Evolutionary conservation across 2,329 filamentous ascomycete species (phyloP).

Genomic region (Microsporum canis): DNA sequence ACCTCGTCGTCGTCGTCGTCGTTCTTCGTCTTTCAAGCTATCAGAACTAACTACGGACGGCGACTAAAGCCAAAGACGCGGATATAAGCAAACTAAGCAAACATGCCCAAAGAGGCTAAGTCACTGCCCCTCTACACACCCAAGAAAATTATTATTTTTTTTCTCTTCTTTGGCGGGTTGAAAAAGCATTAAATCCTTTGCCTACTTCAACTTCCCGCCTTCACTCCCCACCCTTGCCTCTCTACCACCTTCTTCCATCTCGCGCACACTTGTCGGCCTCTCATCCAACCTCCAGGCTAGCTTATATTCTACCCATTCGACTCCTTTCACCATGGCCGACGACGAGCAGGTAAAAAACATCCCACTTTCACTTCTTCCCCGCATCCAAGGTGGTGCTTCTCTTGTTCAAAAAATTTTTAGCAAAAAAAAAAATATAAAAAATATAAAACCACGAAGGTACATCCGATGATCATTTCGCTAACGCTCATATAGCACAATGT

Average conservation of each 20-base stretch:
- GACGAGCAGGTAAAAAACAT: slow-evolving; percentile 50
- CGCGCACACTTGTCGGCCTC: slow-evolving; percentile 16
- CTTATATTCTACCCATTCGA: slow-evolving; percentile 14
- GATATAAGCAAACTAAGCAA: slow-evolving; percentile 7
- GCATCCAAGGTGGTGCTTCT: slow-evolving; percentile 11
- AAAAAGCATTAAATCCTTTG: slow-evolving; percentile 11
- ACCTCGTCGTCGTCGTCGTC: background rate
- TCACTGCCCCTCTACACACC: slow-evolving; percentile 10
- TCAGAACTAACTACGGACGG: background rate
- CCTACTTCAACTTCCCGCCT: slow-evolving; percentile 12
- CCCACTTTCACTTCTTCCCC: slow-evolving; percentile 16
- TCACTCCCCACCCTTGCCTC: slow-evolving; percentile 14
- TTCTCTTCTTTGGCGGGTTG: slow-evolving; percentile 8
- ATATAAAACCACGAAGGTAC: too few relatives aligned
- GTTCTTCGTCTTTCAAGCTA: background rate
- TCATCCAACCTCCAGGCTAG: slow-evolving; percentile 12
- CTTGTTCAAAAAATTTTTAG: background rate
- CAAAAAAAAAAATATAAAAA: background rate
- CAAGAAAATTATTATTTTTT: slow-evolving; percentile 15
- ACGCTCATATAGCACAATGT: slow-evolving; percentile 49
- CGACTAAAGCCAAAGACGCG: slow-evolving; percentile 3
- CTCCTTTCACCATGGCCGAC: slow-evolving; percentile 49
- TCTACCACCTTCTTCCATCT: slow-evolving; percentile 14
- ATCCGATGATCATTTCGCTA: background rate
- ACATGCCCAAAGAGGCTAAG: slow-evolving; percentile 9